Evolutionary conservation across 257 asterid species (phyloP).

Genomic region (Solanum piurae): DNA sequence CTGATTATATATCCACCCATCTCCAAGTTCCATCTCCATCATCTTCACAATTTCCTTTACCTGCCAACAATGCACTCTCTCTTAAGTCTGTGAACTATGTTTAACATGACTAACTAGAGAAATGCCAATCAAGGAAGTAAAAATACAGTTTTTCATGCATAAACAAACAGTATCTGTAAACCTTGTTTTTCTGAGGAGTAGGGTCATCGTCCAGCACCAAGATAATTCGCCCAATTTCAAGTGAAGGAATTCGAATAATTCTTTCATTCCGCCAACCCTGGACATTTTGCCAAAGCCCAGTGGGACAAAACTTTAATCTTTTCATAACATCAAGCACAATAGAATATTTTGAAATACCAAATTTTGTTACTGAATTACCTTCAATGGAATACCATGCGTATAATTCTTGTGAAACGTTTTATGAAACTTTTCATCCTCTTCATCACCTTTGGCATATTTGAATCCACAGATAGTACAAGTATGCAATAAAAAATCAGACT

Average conservation of each 20-base stretch:
- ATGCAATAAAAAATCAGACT: constrained; percentile 58
- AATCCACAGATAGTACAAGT: constrained; percentile 57
- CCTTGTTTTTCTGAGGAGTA: constrained; percentile 52
- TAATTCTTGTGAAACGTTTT: constrained; percentile 64
- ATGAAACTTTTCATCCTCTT: constrained; percentile 67
- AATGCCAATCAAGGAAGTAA: background rate
- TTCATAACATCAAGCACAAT: background rate
- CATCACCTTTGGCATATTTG: constrained; percentile 56
- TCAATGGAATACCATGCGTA: constrained; percentile 61
- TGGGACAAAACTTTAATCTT: background rate
- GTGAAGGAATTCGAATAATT: constrained; percentile 19
- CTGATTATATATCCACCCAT: constrained; percentile 60
- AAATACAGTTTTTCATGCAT: background rate
- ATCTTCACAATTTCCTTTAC: constrained; percentile 55
- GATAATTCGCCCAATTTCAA: constrained; percentile 44
- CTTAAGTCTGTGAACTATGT: background rate
- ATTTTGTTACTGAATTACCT: constrained; percentile 22
- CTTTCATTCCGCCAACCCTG: constrained; percentile 79
- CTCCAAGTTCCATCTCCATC: constrained; percentile 74
- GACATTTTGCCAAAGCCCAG: background rate
- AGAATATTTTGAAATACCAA: background rate
- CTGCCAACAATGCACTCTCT: background rate
- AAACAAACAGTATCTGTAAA: constrained; percentile 1
- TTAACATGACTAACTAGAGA: background rate
- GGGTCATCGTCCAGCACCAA: constrained; percentile 70